These are phyloP conservation scores for Lactifluus hygrophoroides DNA, from an alignment of 768 basidiomycete genomes.

Conservation along the genomic window DNA sequence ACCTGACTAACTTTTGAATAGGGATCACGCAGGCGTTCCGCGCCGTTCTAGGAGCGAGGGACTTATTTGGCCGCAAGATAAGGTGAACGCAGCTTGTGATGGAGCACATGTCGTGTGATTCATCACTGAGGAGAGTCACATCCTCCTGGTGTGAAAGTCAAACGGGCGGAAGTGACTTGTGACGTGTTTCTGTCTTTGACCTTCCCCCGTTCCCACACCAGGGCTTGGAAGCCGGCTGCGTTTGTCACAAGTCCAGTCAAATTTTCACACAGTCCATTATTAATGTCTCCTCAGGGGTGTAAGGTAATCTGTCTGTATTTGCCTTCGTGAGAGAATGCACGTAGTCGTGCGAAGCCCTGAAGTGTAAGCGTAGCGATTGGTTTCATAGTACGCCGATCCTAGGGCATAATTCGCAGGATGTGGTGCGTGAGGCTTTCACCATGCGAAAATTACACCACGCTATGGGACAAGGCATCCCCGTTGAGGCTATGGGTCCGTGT, in stretches of 20 bases:
- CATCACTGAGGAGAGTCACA: background rate
- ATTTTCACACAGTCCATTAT: too few relatives aligned
- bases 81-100: constrained; percentile 8
- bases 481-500: too few relatives aligned
- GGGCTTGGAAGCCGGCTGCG: background rate
- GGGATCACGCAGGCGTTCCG: constrained; percentile 5
- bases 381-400: too few relatives aligned
- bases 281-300: too few relatives aligned
- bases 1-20: background rate
- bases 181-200: background rate
- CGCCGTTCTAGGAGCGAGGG: background rate
- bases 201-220: background rate
- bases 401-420: too few relatives aligned
- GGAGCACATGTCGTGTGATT: background rate
- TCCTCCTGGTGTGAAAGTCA: background rate
- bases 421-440: too few relatives aligned
- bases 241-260: background rate
- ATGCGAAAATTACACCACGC: too few relatives aligned
- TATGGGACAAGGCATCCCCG: too few relatives aligned
- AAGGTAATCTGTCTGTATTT: too few relatives aligned
- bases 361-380: too few relatives aligned
- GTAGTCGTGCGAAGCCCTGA: too few relatives aligned
- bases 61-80: background rate
- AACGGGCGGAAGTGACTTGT: background rate
- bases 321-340: too few relatives aligned